Base-by-base conservation (phyloP, 495 filamentous ascomycete species). In the Daldinia concentrica region DNA sequence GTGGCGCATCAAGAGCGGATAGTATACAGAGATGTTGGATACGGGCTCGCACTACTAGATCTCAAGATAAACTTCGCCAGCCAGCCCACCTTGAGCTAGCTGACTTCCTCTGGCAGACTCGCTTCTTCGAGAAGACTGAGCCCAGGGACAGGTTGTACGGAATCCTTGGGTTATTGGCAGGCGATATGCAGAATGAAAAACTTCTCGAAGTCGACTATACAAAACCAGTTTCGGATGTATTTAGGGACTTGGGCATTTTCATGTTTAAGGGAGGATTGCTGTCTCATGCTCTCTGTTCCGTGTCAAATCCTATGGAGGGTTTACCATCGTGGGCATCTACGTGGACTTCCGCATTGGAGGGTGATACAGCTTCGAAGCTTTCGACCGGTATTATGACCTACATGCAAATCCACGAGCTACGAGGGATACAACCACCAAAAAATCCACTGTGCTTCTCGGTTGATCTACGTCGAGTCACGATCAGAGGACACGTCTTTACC, bases 21-120 rank as follows among this genome's bases (percentile, higher is more conserved):
- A 59, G 45, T 19, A 45, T 66, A 3, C 22, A 52, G 45, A 39
- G 45, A 43, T 66, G 64, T 30, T 59, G 64, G 56, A 59, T 60
- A 24, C 56, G 64, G 7, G 15, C 26, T 24, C 64, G 45, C 15
- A 22, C 19, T 12, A 12, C 9, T 12, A 50, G 19, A 4, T n/a
- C 34, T 15, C 19, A 34, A n/a, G 45, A 24, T 6, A 36, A 11
- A 41, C 19, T 9, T 48, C 22, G 9, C 19, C 43, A 11, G 8
- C 15, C 64, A n/a, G 15, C 60, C 7, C 26, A 52, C 22, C 9
- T 66, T 2, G 64, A 66, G 11, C 32, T 66, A n/a, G 56, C 11
- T 6, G 64, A 66, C 34, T 26, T 60, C 3, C 56, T 66, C 29
- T 66, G 64, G 64, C 64, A 66, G 45, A 66, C 64, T 19, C 64